Evolutionary conservation across 108 stramenopile species (phyloP), one percentile per base, ranked within the genome.

Genomic region (Fistulifera solaris): DNA sequence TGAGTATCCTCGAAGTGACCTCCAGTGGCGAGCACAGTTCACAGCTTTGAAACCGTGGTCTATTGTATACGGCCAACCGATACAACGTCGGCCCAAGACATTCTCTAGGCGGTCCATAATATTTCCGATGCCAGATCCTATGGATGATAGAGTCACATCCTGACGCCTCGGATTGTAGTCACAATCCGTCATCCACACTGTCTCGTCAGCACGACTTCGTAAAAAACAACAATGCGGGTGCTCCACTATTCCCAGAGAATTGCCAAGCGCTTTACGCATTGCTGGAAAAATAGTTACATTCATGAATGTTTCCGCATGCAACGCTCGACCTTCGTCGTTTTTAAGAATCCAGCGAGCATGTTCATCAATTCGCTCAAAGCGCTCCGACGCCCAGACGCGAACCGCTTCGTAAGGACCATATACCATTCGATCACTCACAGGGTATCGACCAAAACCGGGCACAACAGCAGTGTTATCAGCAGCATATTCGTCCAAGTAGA

Each of bases 351-450:
- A 54, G 14, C 35, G 53, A 13, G 18, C 27, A 25, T 59, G 47
- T 4, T 71, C 52, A 28, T 77, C 76, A 2, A 81, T 15, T 14
- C 57, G 38, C 2, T 51, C 40, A 47, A 81, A 81, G 23, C 76
- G 70, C 39, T 68, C 55, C 1, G 76, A 73, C 14, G 76, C 66
- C 80, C 80, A 81, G 16, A 72, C 45, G 39, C 66, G 67, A 18
- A 72, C 67, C 12, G 70, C 72, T 1, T 68, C 58, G 59, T 62
- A 63, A 15, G 70, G 62, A 15, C 80, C 76, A 68, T 72, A 72
- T n/a, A 76, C 44, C 61, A 77, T 71, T 13, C 80, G 75, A 65
- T 72, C 68, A 53, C 63, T 75, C 38, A 76, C 59, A 0, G 70
- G 71, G 5, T 42, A 51, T 26, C 39, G 13, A 25, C 59, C 67